Base-by-base conservation (phyloP, 176 grass and related monocot genomes). In the Pontederia paniculata region DNA sequence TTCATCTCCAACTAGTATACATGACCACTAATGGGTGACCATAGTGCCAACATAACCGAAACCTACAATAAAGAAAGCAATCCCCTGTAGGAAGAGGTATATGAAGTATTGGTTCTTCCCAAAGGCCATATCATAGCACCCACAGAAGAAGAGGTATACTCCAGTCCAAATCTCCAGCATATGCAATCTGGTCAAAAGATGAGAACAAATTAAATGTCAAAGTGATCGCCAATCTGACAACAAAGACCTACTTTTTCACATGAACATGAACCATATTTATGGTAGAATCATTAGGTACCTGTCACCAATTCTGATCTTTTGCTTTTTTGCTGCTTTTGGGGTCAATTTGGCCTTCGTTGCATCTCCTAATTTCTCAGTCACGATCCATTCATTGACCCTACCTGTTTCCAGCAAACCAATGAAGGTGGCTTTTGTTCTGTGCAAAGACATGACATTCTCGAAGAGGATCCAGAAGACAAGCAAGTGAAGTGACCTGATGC, bases 391-490 rank as follows among this genome's bases (percentile, higher is more conserved):
- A 15, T 66, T 66, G 2, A 18, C 63, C 42, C 48, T 66, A 4
- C 47, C 63, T 52, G 48, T 48, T 52, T 66, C 63, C 25, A 66
- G 42, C 25, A 66, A 19, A n/a, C 63, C 63, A 19, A 25, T 66
- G 22, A 66, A 51, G 48, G 48, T 51, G 10, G 63, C 63, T 42
- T 66, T 66, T 18, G 48, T 52, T 20, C 63, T 28, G 49, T 66
- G 63, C 23, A 66, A 28, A 10, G 48, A 43, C 63, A 66, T 66
- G 63, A 66, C 63, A 41, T 66, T 66, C 63, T 66, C 63, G 21
- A 66, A 66, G 12, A 62, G 44, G 19, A 62, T 45, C 59, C 59
- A 62, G 17, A 62, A 62, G 16, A 62, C 44, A 48, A 62, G 9
- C 12, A 62, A 13, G 12, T 62, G 43, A 45, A 62, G 19, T 21